A percentile compares a stretch with the other conserved stretches of the same genome.
Conservation (phyloP, 208 protist genomes). For the Trypanosomatidae sp. region DNA sequence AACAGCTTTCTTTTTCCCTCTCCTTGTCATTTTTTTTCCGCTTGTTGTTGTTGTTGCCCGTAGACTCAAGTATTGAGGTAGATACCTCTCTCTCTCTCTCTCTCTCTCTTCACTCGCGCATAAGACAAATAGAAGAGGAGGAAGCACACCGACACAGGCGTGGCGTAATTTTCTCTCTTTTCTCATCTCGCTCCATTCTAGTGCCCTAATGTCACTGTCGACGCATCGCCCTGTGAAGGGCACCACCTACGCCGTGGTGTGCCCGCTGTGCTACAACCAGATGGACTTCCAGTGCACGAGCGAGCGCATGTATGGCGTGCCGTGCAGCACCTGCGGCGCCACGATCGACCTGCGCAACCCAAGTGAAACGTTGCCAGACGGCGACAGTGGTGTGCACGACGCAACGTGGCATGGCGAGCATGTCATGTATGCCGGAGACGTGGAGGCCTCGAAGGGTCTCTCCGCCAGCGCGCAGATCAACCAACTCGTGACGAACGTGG, state of each 20-base stretch:
- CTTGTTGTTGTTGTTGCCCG: no score
- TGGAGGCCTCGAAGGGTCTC: slow-evolving; percentile 51
- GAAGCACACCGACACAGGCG: no score
- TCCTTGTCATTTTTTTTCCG: no score
- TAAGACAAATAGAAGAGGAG: no score
- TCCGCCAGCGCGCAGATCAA: slow-evolving; percentile 65
- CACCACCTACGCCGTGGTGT: slow-evolving; percentile 62
- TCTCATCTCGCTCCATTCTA: neutral
- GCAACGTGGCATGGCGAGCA: neutral
- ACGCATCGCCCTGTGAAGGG: slow-evolving; percentile 45
- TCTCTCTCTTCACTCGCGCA: no score
- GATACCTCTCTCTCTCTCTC: no score
- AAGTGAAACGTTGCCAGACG: slow-evolving; percentile 33
- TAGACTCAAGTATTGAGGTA: no score
- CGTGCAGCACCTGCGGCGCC: slow-evolving; percentile 57
- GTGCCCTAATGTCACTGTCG: slow-evolving; percentile 28
- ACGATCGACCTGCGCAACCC: slow-evolving; percentile 76
- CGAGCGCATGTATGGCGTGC: slow-evolving; percentile 49
- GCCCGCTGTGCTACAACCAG: slow-evolving; percentile 59
- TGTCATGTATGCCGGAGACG: slow-evolving; percentile 50
- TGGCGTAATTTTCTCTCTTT: no score
- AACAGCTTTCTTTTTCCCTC: no score
- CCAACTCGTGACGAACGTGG: slow-evolving; percentile 34
- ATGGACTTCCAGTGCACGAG: slow-evolving; percentile 65
- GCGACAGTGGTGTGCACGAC: slow-evolving; percentile 31